These are phyloP conservation scores for Pseudonitzschia multistriata DNA, from an alignment of 108 stramenopile species.

Conservation along the genomic window DNA sequence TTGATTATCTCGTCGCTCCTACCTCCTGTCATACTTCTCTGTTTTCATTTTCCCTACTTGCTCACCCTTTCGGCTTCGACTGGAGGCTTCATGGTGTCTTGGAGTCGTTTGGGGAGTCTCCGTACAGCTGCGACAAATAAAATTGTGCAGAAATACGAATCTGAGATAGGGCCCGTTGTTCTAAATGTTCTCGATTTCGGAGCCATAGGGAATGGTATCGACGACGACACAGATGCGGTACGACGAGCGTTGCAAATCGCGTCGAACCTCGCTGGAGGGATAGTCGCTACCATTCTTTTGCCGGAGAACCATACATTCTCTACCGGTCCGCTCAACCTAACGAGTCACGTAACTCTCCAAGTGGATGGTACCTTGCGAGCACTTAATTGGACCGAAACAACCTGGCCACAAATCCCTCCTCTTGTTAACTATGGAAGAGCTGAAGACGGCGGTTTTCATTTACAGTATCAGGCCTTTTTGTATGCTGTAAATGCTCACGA, in stretches of 20 bases:
- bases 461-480: conserved; percentile 32
- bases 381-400: conserved; percentile 6
- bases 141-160: background rate
- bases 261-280: background rate
- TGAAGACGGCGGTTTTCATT: conserved; percentile 15
- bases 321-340: conserved; percentile 34
- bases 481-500: conserved; percentile 21
- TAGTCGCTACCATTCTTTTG: background rate
- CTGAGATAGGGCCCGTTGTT: background rate
- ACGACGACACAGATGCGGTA: conserved; percentile 37
- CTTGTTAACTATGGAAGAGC: conserved; percentile 27
- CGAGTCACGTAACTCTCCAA: conserved; percentile 22
- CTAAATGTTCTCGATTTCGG: conserved; percentile 30
- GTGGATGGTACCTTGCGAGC: conserved; percentile 28
- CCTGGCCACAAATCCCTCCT: conserved; percentile 32
- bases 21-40: no score
- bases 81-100: no score
- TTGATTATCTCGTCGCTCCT: no score
- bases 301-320: conserved; percentile 14
- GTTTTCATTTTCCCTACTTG: no score
- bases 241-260: conserved; percentile 17
- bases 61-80: no score
- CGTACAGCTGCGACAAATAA: no score
- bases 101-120: no score
- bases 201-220: conserved; percentile 33